Base-by-base conservation (phyloP, 129 eudicot species). In the Kitagawia praeruptora region DNA sequence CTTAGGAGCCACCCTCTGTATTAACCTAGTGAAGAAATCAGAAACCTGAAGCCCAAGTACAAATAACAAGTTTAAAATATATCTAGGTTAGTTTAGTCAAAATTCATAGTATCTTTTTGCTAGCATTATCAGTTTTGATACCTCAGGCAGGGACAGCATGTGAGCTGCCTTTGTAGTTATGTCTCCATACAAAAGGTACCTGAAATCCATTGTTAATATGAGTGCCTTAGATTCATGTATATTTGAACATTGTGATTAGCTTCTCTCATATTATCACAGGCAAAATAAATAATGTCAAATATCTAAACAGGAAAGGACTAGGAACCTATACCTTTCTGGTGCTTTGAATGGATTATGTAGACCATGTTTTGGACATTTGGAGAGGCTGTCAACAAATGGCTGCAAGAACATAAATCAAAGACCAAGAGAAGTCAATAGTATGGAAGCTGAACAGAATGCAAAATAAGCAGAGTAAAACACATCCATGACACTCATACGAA, bases 361-460 rank as follows among this genome's bases (percentile, higher is more conserved):
- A 76, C 98, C 98, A 83, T 90, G 98, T 84, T 96, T 96, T 76
- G 99, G 95, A 79, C 97, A 89, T 73, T 81, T 81, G 72, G 97
- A 79, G 85, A 92, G 87, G 89, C 99, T 96, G 54, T 96, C 97
- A 77, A 96, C 96, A 84, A 92, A 96, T 76, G 98, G 99, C 98
- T 96, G 97, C 86, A 86, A 77, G 74, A 15, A 25, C 64, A 82
- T 14, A 39, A 38, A 41, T 10, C 41, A 76, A 61, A n/a, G 45
- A 75, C 27, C 37, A 45, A 47, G 48, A 40, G n/a, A 21, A 54
- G 18, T 38, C 12, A 42, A 61, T 31, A 31, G 31, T 64, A 14
- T 64, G 61, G 18, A 80, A 77, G 69, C 70, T 44, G 54, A 63
- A 78, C 63, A 44, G 77, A 4, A 45, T n/a, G 77, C 27, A 27